Evolutionary conservation across 495 filamentous ascomycete species (phyloP), one percentile per base, ranked within the genome.

Genomic region (Penicillium odoratum): DNA sequence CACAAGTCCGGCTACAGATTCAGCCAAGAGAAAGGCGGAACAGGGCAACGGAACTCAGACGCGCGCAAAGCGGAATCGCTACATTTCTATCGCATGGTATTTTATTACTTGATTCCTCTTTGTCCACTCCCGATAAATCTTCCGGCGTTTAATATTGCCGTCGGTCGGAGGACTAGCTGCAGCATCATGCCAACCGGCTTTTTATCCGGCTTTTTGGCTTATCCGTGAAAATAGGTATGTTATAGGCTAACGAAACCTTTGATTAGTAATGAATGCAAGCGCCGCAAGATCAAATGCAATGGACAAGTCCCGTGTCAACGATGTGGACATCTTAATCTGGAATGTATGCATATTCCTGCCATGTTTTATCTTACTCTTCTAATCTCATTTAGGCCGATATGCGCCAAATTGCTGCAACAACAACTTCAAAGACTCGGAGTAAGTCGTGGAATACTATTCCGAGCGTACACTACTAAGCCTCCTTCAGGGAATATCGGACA

Each of bases 231-330:
- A 47, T 52, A 46, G 5, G 6, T 48, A 16, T 40, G 10, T 13
- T 26, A 21, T 38, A 50, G 47, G 57, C 69, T 71, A 46, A 66
- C 55, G 15, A 44, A 8, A 47, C 3, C 16, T 54, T 30, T 10
- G 7, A 61, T 36, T 63, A 83, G 81, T 58, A 96, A 95, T 65
- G 91, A 97, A 67, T 97, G 92, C 78, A 97, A 97, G 63, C 82
- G 92, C 15, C 85, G 92, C 58, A 96, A 97, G 74, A 96, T 97
- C 70, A 95, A 95, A 64, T 97, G 92, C 78, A 96, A 96, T 73
- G 92, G 92, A 55, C 85, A 96, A 66, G 87, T 83, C 1, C 92
- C 92, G 3, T 97, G 92, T 67, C 87, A 91, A 56, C 83, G 92
- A 62, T 97, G 92, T 72, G 92, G 92, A 48, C 92, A 96, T 67